Evolutionary conservation across 495 filamentous ascomycete species (phyloP).

Genomic region (Penicillium cosmopolitanum): DNA sequence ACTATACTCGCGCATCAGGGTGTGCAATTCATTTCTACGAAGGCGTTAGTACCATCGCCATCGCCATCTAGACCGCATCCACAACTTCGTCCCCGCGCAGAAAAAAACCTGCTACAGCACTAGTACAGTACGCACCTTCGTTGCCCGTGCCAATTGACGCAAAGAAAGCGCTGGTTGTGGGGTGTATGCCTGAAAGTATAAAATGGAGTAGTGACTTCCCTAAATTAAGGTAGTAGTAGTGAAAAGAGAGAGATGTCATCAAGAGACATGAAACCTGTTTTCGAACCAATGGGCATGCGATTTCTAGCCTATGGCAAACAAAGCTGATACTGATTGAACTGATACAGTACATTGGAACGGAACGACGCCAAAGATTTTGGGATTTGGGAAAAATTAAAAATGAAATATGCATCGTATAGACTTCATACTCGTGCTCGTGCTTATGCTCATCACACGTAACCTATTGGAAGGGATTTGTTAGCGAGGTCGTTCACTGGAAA

Average conservation of each 20-base stretch:
- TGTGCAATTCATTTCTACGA: neutral
- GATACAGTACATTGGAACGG: conserved; percentile 15
- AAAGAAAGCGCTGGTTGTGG: neutral
- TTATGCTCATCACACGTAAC: conserved; percentile 51
- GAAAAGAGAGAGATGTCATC: neutral
- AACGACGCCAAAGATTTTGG: conserved; percentile 22
- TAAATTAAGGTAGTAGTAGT: too few relatives aligned
- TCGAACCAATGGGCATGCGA: conserved; percentile 11
- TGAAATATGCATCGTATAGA: conserved; percentile 36
- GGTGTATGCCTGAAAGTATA: neutral
- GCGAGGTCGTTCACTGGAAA: neutral
- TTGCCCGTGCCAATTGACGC: neutral
- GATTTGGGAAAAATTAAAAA: conserved; percentile 20
- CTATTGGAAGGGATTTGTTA: conserved; percentile 18
- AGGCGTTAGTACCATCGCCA: neutral
- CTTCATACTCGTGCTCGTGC: conserved; percentile 35
- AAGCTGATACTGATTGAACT: neutral
- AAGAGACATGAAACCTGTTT: conserved; percentile 17
- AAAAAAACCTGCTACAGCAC: conserved; percentile 1
- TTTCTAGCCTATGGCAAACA: conserved; percentile 29
- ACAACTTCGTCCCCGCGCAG: neutral
- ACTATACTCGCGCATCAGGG: neutral
- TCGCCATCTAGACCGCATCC: neutral
- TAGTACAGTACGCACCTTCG: neutral
- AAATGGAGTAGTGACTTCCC: too few relatives aligned